These are phyloP conservation scores for Cercophora samala DNA, from an alignment of 495 filamentous ascomycete species.

Conservation along the genomic window DNA sequence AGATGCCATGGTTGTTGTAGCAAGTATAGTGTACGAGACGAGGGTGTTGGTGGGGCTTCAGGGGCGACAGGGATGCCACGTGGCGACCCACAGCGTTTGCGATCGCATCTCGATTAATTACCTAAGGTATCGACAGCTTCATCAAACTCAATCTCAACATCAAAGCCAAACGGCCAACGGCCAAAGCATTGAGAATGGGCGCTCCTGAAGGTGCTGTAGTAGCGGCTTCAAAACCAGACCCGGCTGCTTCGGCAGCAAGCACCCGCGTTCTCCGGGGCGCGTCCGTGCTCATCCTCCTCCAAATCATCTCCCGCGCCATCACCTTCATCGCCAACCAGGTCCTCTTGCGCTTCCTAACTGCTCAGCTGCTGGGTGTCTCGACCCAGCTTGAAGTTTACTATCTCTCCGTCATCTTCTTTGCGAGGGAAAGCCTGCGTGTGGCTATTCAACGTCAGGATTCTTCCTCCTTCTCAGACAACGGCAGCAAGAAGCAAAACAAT, in stretches of 20 bases:
- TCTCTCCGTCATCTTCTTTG: slow-evolving; percentile 84
- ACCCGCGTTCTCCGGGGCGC: slow-evolving; percentile 56
- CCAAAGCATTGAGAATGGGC: neutral
- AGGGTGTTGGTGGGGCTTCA: neutral
- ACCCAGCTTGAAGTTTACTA: slow-evolving; percentile 89
- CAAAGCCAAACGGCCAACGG: neutral
- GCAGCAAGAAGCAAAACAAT: slow-evolving; percentile 22
- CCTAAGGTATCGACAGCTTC: neutral
- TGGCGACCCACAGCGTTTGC: neutral
- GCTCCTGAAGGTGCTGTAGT: neutral
- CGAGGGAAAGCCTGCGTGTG: slow-evolving; percentile 80
- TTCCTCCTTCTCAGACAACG: neutral
- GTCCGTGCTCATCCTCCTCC: slow-evolving; percentile 79
- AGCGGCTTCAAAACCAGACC: neutral
- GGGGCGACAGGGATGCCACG: neutral
- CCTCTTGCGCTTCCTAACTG: slow-evolving; percentile 80
- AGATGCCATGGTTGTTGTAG: too few relatives aligned
- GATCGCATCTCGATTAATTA: neutral
- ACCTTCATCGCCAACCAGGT: slow-evolving; percentile 91
- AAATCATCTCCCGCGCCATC: slow-evolving; percentile 75
- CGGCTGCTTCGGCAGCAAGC: neutral
- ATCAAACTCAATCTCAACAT: neutral
- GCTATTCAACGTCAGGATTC: slow-evolving; percentile 75
- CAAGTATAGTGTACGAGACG: neutral
- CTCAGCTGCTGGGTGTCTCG: slow-evolving; percentile 75